A percentile compares a stretch with the other conserved stretches of the same genome.
phyloP scores from a whole-genome alignment of 345 rosid species.

The Excoecaria agallocha region DNA sequence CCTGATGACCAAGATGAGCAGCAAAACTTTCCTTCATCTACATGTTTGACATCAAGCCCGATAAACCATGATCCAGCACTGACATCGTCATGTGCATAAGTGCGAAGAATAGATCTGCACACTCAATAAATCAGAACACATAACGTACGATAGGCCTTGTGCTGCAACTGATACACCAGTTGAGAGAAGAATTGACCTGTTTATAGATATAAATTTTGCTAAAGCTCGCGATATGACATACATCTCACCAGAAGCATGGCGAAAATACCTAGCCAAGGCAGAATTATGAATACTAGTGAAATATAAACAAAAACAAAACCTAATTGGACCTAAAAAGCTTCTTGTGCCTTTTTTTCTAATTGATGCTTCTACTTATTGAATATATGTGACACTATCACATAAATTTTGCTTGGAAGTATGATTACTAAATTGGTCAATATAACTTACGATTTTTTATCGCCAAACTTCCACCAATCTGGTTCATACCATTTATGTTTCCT shows the following conservation, averaged over 20 bases:
- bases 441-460: conserved; percentile 73
- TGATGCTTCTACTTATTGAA: neutral
- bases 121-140: conserved; percentile 3
- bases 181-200: conserved; percentile 41
- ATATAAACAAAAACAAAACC: neutral
- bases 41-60: conserved; percentile 46
- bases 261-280: conserved; percentile 51
- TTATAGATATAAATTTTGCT: conserved; percentile 69
- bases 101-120: conserved; percentile 54
- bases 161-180: neutral
- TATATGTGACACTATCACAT: neutral
- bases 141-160: neutral
- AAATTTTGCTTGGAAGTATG: neutral
- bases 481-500: conserved; percentile 73
- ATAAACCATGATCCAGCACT: conserved; percentile 79
- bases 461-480: conserved; percentile 98
- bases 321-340: neutral
- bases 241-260: conserved; percentile 85
- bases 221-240: conserved; percentile 59
- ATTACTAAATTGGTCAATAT: neutral
- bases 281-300: neutral
- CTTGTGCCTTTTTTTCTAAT: neutral
- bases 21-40: conserved; percentile 70
- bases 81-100: conserved; percentile 73
- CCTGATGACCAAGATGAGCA: conserved; percentile 88